A percentile compares a stretch with the other conserved stretches of the same genome.
Conservation (phyloP, 371 early-diverging fungal genomes). For the Umbelopsis sp. region DNA sequence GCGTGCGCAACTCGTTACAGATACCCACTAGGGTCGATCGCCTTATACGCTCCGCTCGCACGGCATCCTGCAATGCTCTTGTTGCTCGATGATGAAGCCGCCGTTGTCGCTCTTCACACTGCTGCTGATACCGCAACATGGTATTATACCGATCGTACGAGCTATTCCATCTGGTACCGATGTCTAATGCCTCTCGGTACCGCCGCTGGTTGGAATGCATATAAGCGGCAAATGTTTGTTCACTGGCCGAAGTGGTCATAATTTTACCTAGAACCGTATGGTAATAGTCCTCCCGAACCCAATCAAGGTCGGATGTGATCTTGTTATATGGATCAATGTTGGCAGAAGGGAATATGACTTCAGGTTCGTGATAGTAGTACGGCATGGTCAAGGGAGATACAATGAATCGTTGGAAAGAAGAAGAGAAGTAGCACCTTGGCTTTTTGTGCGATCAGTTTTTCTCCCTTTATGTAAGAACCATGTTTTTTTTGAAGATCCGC, state of each 20-base stretch:
- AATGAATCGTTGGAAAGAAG: background rate
- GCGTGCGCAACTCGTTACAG: background rate
- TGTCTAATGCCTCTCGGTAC: conserved; percentile 4
- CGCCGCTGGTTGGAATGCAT: background rate
- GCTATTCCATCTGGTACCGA: conserved; percentile 10
- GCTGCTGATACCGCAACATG: conserved; percentile 1
- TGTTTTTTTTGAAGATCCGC: conserved; percentile 1
- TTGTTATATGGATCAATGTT: background rate
- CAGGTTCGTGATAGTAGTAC: background rate
- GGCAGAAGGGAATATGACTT: background rate
- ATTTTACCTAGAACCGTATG: background rate
- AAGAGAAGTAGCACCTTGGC: background rate
- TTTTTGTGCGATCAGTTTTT: background rate
- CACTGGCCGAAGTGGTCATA: conserved; percentile 3
- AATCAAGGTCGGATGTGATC: background rate
- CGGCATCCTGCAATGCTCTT: background rate
- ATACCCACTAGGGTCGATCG: background rate
- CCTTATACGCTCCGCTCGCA: background rate
- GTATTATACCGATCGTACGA: background rate
- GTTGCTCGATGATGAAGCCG: conserved; percentile 7
- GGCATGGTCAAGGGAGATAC: background rate
- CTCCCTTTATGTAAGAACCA: background rate
- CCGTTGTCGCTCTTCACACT: conserved; percentile 1
- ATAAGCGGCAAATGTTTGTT: background rate
- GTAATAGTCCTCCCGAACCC: conserved; percentile 16